Conservation (phyloP, 2,329 filamentous ascomycete species). For the Fusarium denticulatum region DNA sequence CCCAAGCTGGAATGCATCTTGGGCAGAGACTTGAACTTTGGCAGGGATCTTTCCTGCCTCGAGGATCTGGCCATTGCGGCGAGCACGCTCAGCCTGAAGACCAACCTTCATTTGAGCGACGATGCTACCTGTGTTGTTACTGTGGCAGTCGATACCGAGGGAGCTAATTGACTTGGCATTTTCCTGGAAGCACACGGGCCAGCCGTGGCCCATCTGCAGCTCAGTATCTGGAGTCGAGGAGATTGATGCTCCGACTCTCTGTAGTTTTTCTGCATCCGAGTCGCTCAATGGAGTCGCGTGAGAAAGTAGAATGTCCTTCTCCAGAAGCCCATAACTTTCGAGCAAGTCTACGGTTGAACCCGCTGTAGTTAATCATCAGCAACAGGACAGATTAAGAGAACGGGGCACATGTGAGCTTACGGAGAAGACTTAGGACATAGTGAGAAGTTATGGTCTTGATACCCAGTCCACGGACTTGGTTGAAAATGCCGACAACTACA, state of each 20-base stretch:
- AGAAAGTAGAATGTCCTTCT: constrained; percentile 9
- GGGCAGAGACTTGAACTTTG: not conserved
- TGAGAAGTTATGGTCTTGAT: constrained; percentile 15
- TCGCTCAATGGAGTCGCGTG: constrained; percentile 2
- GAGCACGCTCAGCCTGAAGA: constrained; percentile 1
- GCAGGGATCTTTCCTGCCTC: not conserved
- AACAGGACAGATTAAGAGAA: fast-evolving
- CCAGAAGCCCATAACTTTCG: not conserved
- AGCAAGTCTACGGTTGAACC: not conserved
- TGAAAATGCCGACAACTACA: not conserved
- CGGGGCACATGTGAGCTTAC: not conserved
- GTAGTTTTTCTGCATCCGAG: constrained; percentile 4
- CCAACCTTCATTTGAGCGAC: constrained; percentile 1
- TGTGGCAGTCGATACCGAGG: constrained; percentile 3
- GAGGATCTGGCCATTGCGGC: not conserved
- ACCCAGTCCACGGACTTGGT: not conserved
- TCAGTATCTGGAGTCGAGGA: constrained; percentile 2
- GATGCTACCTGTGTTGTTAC: constrained; percentile 1
- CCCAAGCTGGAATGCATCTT: constrained; percentile 2
- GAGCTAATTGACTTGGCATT: constrained; percentile 4
- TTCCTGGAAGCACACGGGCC: constrained; percentile 12
- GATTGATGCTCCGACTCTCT: not conserved
- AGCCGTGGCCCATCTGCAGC: constrained; percentile 11
- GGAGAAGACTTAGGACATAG: not conserved
- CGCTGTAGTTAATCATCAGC: not conserved